Evolutionary conservation across 2,329 filamentous ascomycete genomes (phyloP), one percentile per base, ranked within the genome.

Genomic region (Colletotrichum orchidophilum): DNA sequence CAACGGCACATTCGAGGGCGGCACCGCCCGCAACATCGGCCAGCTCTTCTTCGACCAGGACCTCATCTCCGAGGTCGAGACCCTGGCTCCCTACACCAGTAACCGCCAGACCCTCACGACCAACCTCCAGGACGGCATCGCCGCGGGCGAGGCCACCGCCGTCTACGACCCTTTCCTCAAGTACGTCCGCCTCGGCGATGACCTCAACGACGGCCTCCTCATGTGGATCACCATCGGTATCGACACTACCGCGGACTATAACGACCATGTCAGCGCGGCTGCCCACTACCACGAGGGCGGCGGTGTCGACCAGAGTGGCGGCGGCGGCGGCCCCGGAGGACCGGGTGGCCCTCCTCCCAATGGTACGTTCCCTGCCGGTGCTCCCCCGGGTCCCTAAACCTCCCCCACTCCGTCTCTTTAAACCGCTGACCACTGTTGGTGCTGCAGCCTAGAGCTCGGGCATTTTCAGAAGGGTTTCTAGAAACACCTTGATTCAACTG

Each of bases 181-280:
- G 76, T 91, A 90, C 73, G 85, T 87, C 13, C 81, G 86, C 3
- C 82, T 92, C 4, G 89, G 89, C 0, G 86, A 90, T 33, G 79
- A 80, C 42, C 74, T 88, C 11, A 71, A 75, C 1, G 87, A 90
- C 49, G 88, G 88, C 21, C 74, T 90, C 31, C 82, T 90, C 60
- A 86, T 82, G 2, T 90, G 87, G 88, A 85, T 90, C 63, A 81
- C 84, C 3, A 80, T 89, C 58, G 87, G 85, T 11, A 83, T 90
- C 59, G 83, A 88, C 73, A 76, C 77, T 29, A 72, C 75, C 12
- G 70, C 75, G 26, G 39, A 72, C 66, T 57, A 61, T 54, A 66
- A 57, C 57, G 66, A 66, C 57, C 72, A 70, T 7, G 66, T 69
- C 54, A 39, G 46, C n/a, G 59, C 69, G 8, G 69, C 69, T 2